These are phyloP conservation scores for Glaciozyma martinii DNA, from an alignment of 768 basidiomycete species.

Conservation along the genomic window DNA sequence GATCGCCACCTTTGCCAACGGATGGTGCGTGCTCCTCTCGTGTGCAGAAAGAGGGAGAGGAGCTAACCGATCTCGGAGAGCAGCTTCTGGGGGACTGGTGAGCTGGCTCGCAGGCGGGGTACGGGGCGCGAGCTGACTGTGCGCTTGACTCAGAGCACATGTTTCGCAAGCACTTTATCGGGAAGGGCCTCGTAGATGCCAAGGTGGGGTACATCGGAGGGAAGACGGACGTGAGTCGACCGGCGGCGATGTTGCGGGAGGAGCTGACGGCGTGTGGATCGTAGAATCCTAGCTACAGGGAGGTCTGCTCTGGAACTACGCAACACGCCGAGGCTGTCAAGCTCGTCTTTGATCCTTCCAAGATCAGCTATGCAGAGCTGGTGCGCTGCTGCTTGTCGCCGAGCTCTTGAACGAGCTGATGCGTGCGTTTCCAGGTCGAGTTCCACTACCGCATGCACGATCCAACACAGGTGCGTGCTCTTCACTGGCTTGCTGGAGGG, in stretches of 20 bases:
- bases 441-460: conserved; percentile 61
- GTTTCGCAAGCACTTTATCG: conserved; percentile 20
- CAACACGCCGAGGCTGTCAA: conserved; percentile 80
- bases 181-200: conserved; percentile 46
- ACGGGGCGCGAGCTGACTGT: not conserved
- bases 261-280: not conserved
- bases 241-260: not conserved
- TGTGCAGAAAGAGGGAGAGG: too few species aligned
- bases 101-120: not conserved
- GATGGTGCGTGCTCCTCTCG: conserved; percentile 11
- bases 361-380: conserved; percentile 72
- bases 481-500: not conserved
- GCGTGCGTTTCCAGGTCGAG: conserved; percentile 41
- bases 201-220: conserved; percentile 75
- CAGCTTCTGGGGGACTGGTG: conserved; percentile 24
- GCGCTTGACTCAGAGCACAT: conserved; percentile 17
- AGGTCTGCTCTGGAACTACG: conserved; percentile 72
- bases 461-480: conserved; percentile 56
- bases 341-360: conserved; percentile 62
- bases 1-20: conserved; percentile 23
- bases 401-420: too few species aligned
- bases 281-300: conserved; percentile 54
- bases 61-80: not conserved
- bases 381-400: too few species aligned
- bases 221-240: conserved; percentile 44